phyloP scores from a whole-genome alignment of 495 filamentous ascomycete species.

The Penicillium egyptiacum region DNA sequence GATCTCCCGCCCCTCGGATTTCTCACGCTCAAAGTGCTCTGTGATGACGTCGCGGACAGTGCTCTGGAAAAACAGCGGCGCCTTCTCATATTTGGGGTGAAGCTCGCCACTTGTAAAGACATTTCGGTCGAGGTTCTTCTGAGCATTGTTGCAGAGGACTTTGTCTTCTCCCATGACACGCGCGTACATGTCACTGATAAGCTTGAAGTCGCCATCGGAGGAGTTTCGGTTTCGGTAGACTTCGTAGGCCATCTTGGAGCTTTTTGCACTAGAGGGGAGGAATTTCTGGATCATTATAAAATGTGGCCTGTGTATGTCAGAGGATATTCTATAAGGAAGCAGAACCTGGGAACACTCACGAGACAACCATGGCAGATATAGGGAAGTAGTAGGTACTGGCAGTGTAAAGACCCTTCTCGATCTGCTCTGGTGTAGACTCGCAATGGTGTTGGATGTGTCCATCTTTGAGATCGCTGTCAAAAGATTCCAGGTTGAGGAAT shows the following conservation, averaged over 20 bases:
- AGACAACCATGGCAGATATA: conserved; percentile 44
- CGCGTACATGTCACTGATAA: conserved; percentile 44
- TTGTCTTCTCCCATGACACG: conserved; percentile 50
- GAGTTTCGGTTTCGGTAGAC: conserved; percentile 48
- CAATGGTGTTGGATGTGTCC: conserved; percentile 47
- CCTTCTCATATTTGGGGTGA: conserved; percentile 52
- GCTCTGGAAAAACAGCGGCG: conserved; percentile 49
- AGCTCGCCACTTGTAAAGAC: conserved; percentile 51
- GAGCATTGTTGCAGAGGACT: conserved; percentile 43
- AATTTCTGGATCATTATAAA: conserved; percentile 53
- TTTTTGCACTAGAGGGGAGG: conserved; percentile 40
- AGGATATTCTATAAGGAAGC: not conserved
- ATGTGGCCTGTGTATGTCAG: conserved; percentile 34
- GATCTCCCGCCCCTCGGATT: conserved; percentile 36
- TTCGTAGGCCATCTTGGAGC: conserved; percentile 46
- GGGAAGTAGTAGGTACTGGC: conserved; percentile 49
- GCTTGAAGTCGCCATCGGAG: conserved; percentile 41
- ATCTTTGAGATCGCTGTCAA: conserved; percentile 43
- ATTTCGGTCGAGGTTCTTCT: conserved; percentile 49
- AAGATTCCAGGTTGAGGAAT: conserved; percentile 44
- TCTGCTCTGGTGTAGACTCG: conserved; percentile 40
- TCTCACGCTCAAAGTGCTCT: conserved; percentile 42
- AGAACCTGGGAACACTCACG: conserved; percentile 33
- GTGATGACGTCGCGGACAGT: conserved; percentile 42
- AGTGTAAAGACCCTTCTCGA: conserved; percentile 35